Base-by-base conservation (phyloP, 108 stramenopile genomes). In the Nannochloropsis oceanica region DNA sequence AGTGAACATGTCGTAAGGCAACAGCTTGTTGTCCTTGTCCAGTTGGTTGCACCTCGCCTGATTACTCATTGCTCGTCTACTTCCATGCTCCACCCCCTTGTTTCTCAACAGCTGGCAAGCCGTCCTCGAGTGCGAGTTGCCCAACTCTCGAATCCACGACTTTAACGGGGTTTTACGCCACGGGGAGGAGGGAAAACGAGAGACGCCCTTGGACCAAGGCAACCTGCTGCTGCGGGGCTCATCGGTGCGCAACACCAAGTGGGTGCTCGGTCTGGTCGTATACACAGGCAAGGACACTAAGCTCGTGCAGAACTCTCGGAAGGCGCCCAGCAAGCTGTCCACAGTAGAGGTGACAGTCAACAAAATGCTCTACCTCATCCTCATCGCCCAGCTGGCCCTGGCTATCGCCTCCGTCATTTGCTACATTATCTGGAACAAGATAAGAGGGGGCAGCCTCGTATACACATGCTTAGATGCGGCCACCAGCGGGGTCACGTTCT, bases 251-350 rank as follows among this genome's bases (percentile, higher is more conserved):
- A 92, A 91, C 85, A 92, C 92, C n/a, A 42, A 89, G 27, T 86
- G 82, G 84, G 86, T 90, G 14, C 26, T 80, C 13, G 92, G 92
- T 27, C 43, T 92, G 0, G 92, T 90, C 20, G 44, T 92, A 0
- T 91, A 92, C 91, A 92, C 89, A 12, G 92, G 92, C 18, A 80
- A 73, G 18, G 92, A 92, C 81, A 92, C 92, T 1, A 91, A 91
- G 80, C 91, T 92, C 88, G 92, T 92, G 83, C 90, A 89, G 89
- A 84, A 73, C 43, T 44, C 85, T 59, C 81, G 79, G 9, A 81
- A 91, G 89, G 85, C 87, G 25, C 44, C 86, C 27, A 9, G 44
- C 43, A 43, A 26, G 44, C 34, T 34, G 20, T 25, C 24, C 26
- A 22, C 43, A 10, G 24, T 83, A 43, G 82, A 44, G 82, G 14